Evolutionary conservation across 1,139 yeast genomes (phyloP).

Genomic region (Taphrina deformans): DNA sequence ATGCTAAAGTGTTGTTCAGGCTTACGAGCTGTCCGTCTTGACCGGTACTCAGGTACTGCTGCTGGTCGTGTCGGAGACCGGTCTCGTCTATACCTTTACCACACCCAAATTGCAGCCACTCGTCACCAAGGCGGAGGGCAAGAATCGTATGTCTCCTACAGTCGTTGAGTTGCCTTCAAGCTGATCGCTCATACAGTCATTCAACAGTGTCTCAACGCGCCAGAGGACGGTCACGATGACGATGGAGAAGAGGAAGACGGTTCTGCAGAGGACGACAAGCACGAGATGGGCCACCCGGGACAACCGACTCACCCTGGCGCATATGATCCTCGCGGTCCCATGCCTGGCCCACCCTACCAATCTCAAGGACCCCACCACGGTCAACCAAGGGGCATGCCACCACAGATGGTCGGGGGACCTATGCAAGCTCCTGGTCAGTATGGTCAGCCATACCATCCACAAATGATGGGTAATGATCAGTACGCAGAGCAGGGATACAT

Average conservation of each 20-base stretch:
- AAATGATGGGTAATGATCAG: slow-evolving; percentile 21
- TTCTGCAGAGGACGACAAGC: slow-evolving; percentile 38
- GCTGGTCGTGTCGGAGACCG: slow-evolving; percentile 94
- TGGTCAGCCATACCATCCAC: slow-evolving; percentile 30
- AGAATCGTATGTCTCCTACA: slow-evolving; percentile 51
- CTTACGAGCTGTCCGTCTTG: slow-evolving; percentile 89
- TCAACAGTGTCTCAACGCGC: slow-evolving; percentile 96
- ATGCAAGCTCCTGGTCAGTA: slow-evolving; percentile 19
- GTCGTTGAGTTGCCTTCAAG: too few relatives aligned
- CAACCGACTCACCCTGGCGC: slow-evolving; percentile 27
- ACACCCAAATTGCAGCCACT: slow-evolving; percentile 97
- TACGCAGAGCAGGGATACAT: slow-evolving; percentile 13
- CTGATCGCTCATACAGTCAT: too few relatives aligned
- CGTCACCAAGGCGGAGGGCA: slow-evolving; percentile 95
- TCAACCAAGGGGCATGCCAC: slow-evolving; percentile 28
- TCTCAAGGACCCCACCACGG: slow-evolving; percentile 15
- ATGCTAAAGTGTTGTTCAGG: slow-evolving; percentile 46
- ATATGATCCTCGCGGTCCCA: slow-evolving; percentile 28
- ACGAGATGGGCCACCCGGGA: slow-evolving; percentile 31
- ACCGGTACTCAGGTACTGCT: slow-evolving; percentile 95
- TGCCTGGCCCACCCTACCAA: slow-evolving; percentile 27
- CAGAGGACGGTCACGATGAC: slow-evolving; percentile 51
- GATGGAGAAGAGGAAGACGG: slow-evolving; percentile 36
- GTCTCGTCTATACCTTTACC: slow-evolving; percentile 96
- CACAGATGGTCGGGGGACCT: slow-evolving; percentile 21